phyloP scores from a whole-genome alignment of 2,329 filamentous ascomycete species.

The Aureobasidium subglaciale region DNA sequence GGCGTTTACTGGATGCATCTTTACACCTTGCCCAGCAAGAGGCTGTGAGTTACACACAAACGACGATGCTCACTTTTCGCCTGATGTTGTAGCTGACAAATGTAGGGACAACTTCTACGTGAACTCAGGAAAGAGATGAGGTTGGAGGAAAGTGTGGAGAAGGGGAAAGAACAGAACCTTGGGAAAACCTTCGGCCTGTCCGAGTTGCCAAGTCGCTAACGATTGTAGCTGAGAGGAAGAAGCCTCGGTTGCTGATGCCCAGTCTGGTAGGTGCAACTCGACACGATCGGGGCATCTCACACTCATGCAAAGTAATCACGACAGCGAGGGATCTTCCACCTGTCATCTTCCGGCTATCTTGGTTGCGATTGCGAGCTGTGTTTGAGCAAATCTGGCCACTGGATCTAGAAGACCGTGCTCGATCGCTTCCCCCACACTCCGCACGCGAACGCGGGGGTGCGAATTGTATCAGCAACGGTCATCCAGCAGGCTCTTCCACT shows the following conservation, averaged over 20 bases:
- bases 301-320: background rate
- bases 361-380: background rate
- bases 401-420: background rate
- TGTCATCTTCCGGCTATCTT: background rate
- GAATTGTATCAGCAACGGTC: background rate
- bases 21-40: background rate
- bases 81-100: background rate
- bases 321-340: background rate
- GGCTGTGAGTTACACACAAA: background rate
- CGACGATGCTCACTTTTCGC: background rate
- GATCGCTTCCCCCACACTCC: background rate
- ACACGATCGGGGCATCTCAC: background rate
- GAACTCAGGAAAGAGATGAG: background rate
- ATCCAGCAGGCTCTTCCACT: background rate
- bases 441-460: background rate
- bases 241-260: background rate
- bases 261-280: too few species aligned
- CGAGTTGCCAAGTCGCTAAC: conserved; percentile 9
- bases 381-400: background rate
- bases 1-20: background rate
- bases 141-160: conserved; percentile 9
- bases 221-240: background rate
- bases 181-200: background rate
- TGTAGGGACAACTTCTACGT: background rate
- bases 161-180: background rate